Evolutionary conservation across 139 green algal genomes (phyloP).

Genomic region (Chloropicon primus): DNA sequence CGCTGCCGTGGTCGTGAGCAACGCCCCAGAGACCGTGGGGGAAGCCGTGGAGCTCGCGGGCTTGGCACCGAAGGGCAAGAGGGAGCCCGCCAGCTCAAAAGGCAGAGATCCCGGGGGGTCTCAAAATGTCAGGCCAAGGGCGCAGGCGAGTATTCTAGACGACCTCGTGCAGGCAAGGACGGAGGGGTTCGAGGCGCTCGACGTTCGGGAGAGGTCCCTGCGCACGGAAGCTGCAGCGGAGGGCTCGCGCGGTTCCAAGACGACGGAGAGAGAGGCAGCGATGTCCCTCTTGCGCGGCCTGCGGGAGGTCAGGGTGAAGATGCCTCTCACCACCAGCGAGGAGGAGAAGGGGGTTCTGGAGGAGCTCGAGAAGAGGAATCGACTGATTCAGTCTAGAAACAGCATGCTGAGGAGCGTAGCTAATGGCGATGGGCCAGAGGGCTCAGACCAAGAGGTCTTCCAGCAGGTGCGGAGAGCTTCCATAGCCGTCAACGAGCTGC

Average conservation of each 20-base stretch:
- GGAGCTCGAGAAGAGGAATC: not conserved
- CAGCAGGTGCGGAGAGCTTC: conserved; percentile 12
- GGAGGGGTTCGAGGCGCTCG: not conserved
- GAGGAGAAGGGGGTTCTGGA: not conserved
- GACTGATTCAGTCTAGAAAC: not conserved
- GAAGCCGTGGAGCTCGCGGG: not conserved
- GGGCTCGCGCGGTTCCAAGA: too few species aligned
- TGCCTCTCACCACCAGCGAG: not conserved
- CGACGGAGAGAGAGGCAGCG: too few species aligned
- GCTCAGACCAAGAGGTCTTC: conserved; percentile 26
- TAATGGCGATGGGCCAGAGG: too few species aligned
- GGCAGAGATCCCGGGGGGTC: too few species aligned
- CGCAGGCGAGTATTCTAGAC: conserved; percentile 6
- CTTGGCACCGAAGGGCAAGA: not conserved
- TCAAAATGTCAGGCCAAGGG: not conserved
- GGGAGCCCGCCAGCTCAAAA: not conserved
- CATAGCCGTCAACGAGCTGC: conserved; percentile 51
- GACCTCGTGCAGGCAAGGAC: not conserved
- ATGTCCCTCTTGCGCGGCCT: too few species aligned
- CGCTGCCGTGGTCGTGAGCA: conserved; percentile 14
- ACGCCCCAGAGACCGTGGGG: not conserved
- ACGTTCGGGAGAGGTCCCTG: not conserved
- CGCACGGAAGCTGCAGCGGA: too few species aligned
- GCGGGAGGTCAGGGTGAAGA: not conserved
- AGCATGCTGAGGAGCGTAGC: not conserved